Evolutionary conservation across 2,329 filamentous ascomycete genomes (phyloP).

Genomic region (Epichloe scottii): DNA sequence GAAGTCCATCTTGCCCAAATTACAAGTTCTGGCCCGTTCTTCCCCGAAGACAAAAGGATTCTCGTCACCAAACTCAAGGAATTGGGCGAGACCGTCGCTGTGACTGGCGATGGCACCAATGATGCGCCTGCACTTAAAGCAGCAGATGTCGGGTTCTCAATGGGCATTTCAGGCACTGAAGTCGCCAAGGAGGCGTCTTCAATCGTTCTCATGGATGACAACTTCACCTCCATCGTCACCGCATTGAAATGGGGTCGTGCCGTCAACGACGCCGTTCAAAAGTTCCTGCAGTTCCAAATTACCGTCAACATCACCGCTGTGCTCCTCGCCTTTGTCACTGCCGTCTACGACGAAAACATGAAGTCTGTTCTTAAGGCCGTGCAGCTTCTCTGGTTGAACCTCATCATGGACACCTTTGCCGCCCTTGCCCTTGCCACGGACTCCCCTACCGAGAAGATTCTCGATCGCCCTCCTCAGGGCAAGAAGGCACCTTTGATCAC

Average conservation of each 20-base stretch:
- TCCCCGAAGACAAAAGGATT: constrained; percentile 65
- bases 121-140: constrained; percentile 71
- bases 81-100: constrained; percentile 64
- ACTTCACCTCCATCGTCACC: constrained; percentile 74
- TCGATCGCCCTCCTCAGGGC: constrained; percentile 38
- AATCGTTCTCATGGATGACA: constrained; percentile 80
- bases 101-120: constrained; percentile 75
- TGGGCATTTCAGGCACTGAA: constrained; percentile 74
- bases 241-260: constrained; percentile 70
- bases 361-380: constrained; percentile 73
- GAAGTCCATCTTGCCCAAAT: constrained; percentile 51
- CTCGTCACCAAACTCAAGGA: constrained; percentile 61
- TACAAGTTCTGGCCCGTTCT: constrained; percentile 62
- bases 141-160: constrained; percentile 77
- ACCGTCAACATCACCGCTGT: constrained; percentile 91
- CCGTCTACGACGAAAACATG: constrained; percentile 58
- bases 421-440: constrained; percentile 82
- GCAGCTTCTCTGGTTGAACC: constrained; percentile 88
- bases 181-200: constrained; percentile 77
- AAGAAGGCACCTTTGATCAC: constrained; percentile 66
- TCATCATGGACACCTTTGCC: constrained; percentile 95
- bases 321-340: constrained; percentile 73
- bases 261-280: constrained; percentile 66
- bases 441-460: constrained; percentile 51
- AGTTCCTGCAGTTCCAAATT: constrained; percentile 65